Percentiles rank a stretch among this genome's conserved stretches.
These are phyloP conservation scores for Dendrothele bispora DNA, from an alignment of 768 basidiomycete species.

Conservation along the genomic window DNA sequence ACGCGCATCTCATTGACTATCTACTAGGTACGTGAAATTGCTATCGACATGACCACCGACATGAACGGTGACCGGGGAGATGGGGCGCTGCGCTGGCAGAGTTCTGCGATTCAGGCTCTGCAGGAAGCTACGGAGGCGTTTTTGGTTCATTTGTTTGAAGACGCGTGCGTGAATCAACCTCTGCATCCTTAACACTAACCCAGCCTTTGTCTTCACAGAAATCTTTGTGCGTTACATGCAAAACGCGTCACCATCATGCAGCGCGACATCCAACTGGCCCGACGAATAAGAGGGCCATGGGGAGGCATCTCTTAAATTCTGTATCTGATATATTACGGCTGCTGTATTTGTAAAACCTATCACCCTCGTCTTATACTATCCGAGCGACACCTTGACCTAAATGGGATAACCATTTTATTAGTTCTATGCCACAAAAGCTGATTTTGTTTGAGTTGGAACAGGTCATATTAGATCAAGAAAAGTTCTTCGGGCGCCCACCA, in stretches of 20 bases:
- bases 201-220: slow-evolving; percentile 45
- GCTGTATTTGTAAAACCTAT: too few species aligned
- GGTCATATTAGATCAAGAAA: slow-evolving; percentile 96
- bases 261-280: slow-evolving; percentile 92
- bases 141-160: slow-evolving; percentile 95
- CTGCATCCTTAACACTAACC: background rate
- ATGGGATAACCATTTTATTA: too few species aligned
- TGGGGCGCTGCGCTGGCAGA: slow-evolving; percentile 86
- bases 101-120: slow-evolving; percentile 87
- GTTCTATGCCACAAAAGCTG: too few species aligned
- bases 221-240: slow-evolving; percentile 95
- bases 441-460: too few species aligned
- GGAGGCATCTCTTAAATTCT: slow-evolving; percentile 58
- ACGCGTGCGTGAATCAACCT: slow-evolving; percentile 83
- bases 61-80: slow-evolving; percentile 58
- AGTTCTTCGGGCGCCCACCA: slow-evolving; percentile 55
- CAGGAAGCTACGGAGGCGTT: slow-evolving; percentile 97
- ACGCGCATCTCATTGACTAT: background rate
- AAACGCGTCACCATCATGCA: slow-evolving; percentile 99
- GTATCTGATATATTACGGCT: background rate
- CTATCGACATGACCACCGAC: slow-evolving; percentile 85
- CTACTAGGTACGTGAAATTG: slow-evolving; percentile 93
- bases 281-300: slow-evolving; percentile 92
- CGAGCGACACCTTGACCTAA: too few species aligned
- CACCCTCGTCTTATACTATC: too few species aligned